phyloP scores from a whole-genome alignment of 495 filamentous ascomycete genomes.

The Penicillium alfredii region DNA sequence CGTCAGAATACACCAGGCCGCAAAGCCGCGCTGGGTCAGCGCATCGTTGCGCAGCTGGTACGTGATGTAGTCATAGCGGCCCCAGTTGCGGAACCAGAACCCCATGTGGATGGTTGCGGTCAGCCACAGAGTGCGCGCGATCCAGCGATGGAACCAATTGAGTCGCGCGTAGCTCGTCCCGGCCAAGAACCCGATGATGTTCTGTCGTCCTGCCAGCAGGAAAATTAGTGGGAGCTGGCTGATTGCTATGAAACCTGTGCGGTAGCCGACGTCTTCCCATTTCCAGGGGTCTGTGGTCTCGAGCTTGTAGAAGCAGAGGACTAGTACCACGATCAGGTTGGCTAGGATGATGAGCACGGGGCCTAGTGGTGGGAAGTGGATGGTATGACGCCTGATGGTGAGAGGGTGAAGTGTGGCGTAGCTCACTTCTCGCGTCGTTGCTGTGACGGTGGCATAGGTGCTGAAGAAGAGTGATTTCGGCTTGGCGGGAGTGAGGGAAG shows the following conservation, averaged over 20 bases:
- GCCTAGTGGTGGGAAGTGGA: slow-evolving; percentile 45
- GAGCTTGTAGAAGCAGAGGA: slow-evolving; percentile 23
- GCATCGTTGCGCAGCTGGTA: slow-evolving; percentile 56
- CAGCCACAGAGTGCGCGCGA: slow-evolving; percentile 65
- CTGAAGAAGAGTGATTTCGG: slow-evolving; percentile 53
- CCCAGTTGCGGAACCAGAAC: slow-evolving; percentile 67
- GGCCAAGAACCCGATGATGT: slow-evolving; percentile 60
- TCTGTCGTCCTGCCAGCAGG: slow-evolving; percentile 73
- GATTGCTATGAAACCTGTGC: slow-evolving; percentile 68
- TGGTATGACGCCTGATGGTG: slow-evolving; percentile 35
- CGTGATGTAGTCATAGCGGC: slow-evolving; percentile 54
- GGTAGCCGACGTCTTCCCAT: slow-evolving; percentile 70
- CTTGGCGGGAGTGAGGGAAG: slow-evolving; percentile 50
- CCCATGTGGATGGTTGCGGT: slow-evolving; percentile 70
- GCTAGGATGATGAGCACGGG: slow-evolving; percentile 31
- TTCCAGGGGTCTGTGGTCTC: slow-evolving; percentile 27
- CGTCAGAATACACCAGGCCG: slow-evolving; percentile 65
- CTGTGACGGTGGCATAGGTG: slow-evolving; percentile 61
- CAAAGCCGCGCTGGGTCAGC: slow-evolving; percentile 63
- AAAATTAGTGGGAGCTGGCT: slow-evolving; percentile 80
- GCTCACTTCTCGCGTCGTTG: slow-evolving; percentile 59
- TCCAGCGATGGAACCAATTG: slow-evolving; percentile 84
- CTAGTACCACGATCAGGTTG: slow-evolving; percentile 34
- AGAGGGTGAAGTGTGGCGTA: slow-evolving; percentile 55
- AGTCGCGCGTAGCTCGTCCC: slow-evolving; percentile 69